Percentiles rank a stretch among this genome's conserved stretches.
phyloP scores from a whole-genome alignment of 805 yeast genomes.

The baker's yeast (Saccharomyces cerevisiae) region DNA sequence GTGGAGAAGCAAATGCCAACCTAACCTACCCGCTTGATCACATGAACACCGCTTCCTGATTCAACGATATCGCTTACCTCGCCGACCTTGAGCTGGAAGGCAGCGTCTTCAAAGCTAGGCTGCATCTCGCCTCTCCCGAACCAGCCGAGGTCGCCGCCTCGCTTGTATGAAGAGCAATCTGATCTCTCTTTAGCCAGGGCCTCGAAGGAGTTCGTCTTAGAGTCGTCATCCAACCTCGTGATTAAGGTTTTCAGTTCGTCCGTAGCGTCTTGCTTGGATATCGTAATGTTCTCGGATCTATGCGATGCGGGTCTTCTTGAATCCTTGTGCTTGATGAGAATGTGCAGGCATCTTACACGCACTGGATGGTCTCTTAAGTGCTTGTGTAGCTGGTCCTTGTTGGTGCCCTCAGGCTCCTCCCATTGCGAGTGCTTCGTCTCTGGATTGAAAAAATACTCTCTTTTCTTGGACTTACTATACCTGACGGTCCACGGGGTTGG shows the following conservation, averaged over 20 bases:
- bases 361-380: slow-evolving; percentile 54
- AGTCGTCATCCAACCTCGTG: slow-evolving; percentile 3
- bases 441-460: slow-evolving; percentile 75
- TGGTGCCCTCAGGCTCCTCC: slow-evolving; percentile 87
- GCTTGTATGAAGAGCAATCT: slow-evolving; percentile 79
- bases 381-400: slow-evolving; percentile 45
- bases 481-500: slow-evolving; percentile 81
- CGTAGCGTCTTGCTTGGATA: slow-evolving; percentile 77
- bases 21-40: slow-evolving; percentile 68
- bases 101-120: slow-evolving; percentile 83
- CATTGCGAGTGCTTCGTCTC: slow-evolving; percentile 68
- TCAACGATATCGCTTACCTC: slow-evolving; percentile 79
- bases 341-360: slow-evolving; percentile 72
- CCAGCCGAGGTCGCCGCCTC: slow-evolving; percentile 87
- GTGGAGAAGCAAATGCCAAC: no score
- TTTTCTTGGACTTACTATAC: slow-evolving; percentile 68
- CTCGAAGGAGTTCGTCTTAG: slow-evolving; percentile 39
- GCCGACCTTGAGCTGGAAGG: slow-evolving; percentile 74
- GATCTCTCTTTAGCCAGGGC: slow-evolving; percentile 76
- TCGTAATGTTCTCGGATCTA: slow-evolving; percentile 69
- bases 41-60: slow-evolving; percentile 83
- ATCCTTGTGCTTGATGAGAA: slow-evolving; percentile 73
- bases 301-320: slow-evolving; percentile 89
- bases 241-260: slow-evolving; percentile 51
- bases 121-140: slow-evolving; percentile 93